Percentiles rank a stretch among this genome's conserved stretches.
phyloP scores from a whole-genome alignment of 805 yeast genomes.

The Tanozyma kutaoensis region DNA sequence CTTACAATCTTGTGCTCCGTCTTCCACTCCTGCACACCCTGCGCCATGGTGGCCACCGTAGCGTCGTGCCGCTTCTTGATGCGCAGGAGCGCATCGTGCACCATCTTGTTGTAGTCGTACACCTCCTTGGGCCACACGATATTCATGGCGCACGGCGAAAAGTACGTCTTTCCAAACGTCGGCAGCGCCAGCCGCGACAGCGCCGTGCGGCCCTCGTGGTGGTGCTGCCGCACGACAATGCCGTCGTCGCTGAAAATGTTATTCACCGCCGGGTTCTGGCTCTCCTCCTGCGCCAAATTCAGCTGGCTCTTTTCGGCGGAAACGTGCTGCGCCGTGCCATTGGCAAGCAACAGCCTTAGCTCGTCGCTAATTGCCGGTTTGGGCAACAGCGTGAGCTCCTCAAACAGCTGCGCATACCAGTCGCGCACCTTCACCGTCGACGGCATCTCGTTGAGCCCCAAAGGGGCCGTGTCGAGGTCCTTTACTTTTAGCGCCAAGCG shows the following conservation, averaged over 20 bases:
- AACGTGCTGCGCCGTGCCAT: too few species aligned
- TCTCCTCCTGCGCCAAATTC: conserved; percentile 17
- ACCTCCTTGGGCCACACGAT: conserved; percentile 64
- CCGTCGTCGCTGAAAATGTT: conserved; percentile 41
- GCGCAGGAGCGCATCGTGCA: conserved; percentile 49
- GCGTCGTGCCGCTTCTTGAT: conserved; percentile 85
- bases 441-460: conserved; percentile 60
- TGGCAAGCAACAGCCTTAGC: conserved; percentile 16
- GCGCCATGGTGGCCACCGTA: conserved; percentile 83
- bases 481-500: conserved; percentile 76
- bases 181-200: conserved; percentile 13
- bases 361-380: conserved; percentile 39
- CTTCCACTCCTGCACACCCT: conserved; percentile 89
- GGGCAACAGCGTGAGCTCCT: conserved; percentile 57
- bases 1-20: conserved; percentile 29
- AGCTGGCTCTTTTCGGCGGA: too few species aligned
- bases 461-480: conserved; percentile 71
- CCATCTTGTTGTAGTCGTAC: conserved; percentile 52
- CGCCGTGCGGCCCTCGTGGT: conserved; percentile 2
- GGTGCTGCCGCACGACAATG: conserved; percentile 14
- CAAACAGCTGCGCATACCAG: conserved; percentile 89
- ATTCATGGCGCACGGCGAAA: conserved; percentile 33
- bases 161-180: conserved; percentile 32
- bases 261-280: conserved; percentile 22
- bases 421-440: conserved; percentile 64